Base-by-base conservation (phyloP, 2,329 filamentous ascomycete genomes). In the Neonectria ditissima region DNA sequence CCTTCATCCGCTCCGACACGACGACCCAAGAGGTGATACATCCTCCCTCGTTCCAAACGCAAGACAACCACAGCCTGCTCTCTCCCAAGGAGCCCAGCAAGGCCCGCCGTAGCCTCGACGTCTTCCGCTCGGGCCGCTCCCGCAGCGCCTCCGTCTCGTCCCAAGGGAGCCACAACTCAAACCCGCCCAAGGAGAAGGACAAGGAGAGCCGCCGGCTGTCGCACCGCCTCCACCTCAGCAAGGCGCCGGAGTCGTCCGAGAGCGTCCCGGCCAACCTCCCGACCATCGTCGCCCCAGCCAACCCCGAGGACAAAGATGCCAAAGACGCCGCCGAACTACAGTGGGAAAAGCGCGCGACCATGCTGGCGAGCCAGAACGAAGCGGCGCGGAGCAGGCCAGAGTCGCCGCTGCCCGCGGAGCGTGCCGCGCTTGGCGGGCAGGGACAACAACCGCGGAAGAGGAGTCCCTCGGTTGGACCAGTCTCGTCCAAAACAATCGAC, bases 311-410 rank as follows among this genome's bases (percentile, higher is more conserved):
- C 34, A 81, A 83, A 62, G 80, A 80, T 50, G 77, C 73, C 47
- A 81, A 83, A 62, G 80, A 80, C 48, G 77, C 73, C 45, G 74
- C 77, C 65, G 92, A 97, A 82, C 88, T 88, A 63, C 87, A 91
- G 80, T 99, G 96, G 96, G 96, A 98, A 84, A 91, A 92, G 81
- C 86, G 95, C 64, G 96, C 96, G 28, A 97, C 94, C n/a, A 87
- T 97, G 63, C 83, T 98, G 68, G 95, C 93, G 32, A 87, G 87
- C 70, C 84, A 86, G 69, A 89, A 86, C 70, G 84, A 86, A 69
- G 75, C 80, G 70, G 78, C 80, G 62, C 80, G 81, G 67, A 82
- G 80, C 68, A 78, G 78, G 18, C 81, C 84, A 5, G 67, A 73
- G 10, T 79, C 81, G 13, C 79, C 82, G 63, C 28, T 68, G 65